These are phyloP conservation scores for Spathaspora gorwiae DNA, from an alignment of 805 yeast genomes.

Conservation along the genomic window DNA sequence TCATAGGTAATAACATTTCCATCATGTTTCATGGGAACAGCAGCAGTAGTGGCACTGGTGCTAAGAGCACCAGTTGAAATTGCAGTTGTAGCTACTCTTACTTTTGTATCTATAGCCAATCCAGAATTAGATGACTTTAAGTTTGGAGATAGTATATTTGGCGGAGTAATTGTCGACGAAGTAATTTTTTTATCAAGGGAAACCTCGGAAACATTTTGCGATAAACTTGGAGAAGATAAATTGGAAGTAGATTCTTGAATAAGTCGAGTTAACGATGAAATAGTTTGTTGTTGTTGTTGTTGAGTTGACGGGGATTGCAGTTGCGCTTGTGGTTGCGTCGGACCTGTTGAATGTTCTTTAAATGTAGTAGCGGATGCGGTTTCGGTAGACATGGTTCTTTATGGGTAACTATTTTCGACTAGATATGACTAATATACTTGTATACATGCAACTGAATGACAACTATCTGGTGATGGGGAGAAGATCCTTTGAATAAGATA, in stretches of 20 bases:
- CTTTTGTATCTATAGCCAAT: not conserved
- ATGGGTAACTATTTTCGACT: too few species aligned
- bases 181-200: not conserved
- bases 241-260: constrained; percentile 5
- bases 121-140: constrained; percentile 1
- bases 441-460: too few species aligned
- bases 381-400: too few species aligned
- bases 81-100: not conserved
- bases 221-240: not conserved
- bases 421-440: too few species aligned
- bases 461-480: too few species aligned
- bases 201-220: constrained; percentile 1
- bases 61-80: not conserved
- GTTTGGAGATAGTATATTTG: not conserved
- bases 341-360: not conserved
- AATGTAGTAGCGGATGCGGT: too few species aligned
- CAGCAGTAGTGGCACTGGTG: not conserved
- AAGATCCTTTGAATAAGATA: too few species aligned
- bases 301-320: not conserved
- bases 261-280: constrained; percentile 8
- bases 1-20: not conserved
- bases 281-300: constrained; percentile 6
- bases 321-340: not conserved
- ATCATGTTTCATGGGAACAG: not conserved
- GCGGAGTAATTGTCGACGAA: not conserved